Base-by-base conservation (phyloP, 2,329 filamentous ascomycete genomes). In the Pezicula rhizophila region DNA sequence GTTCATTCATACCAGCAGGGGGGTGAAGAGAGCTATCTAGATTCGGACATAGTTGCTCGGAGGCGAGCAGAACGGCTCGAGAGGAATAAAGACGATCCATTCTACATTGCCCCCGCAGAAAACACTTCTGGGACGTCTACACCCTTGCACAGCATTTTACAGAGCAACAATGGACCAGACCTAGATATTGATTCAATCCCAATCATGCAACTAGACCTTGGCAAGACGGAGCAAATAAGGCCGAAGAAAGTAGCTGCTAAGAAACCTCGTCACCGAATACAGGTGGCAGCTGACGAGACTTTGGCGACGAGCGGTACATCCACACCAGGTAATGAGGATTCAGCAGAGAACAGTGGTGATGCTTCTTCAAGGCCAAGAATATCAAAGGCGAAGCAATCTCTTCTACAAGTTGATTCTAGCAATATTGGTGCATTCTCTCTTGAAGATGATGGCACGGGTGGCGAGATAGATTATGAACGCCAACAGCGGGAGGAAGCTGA, bases 171-270 rank as follows among this genome's bases (percentile, higher is more conserved):
- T 62, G 85, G 84, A 2, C 82, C 85, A 2, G 85, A 87, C 40
- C 72, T 97, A 8, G 92, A 99, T 63, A 85, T 99, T 39, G 93
- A 99, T 67, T 81, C 89, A 2, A 99, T 99, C 59, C 93, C 93
- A 2, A 92, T 99, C 60, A 93, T 99, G 82, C 84, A 95, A 64
- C 76, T 99, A 42, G 84, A 95, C 53, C 77, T 96, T 7, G 83
- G 84, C 28, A 78, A 77, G 51, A 67, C 66, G 35, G 60, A 52
- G 38, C 53, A 59, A 58, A 51, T 43, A 53, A 62, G 12, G 49
- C 63, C 51, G 55, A 67, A 53, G 58, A 68, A 52, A 62, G 66
- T 58, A 56, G 64, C 48, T 58, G 65, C 43, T 47, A 64, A 61
- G 18, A 73, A 75, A 56, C 68, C 74, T 5, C 72, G 76, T 1